phyloP scores from a whole-genome alignment of 1,284 basidiomycete genomes.

The Stygiomarasmius scandens region DNA sequence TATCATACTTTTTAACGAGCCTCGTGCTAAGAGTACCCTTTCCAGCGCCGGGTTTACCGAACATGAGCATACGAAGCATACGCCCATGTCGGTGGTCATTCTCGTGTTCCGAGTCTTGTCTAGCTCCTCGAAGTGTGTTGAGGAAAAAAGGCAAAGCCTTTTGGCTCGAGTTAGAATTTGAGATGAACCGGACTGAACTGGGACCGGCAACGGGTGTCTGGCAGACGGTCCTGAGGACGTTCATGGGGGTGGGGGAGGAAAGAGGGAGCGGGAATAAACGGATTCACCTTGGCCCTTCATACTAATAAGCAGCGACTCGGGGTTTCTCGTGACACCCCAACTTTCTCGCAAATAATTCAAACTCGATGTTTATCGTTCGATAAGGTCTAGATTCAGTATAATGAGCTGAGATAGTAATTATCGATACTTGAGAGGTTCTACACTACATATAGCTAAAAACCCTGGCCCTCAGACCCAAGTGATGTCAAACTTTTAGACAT shows the following conservation, averaged over 20 bases:
- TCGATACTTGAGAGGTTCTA: background rate
- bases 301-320: background rate
- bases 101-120: slow-evolving; percentile 13
- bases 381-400: background rate
- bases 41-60: slow-evolving; percentile 80
- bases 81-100: slow-evolving; percentile 22
- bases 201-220: background rate
- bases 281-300: background rate
- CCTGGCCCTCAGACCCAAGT: too few species aligned
- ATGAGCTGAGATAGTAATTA: background rate
- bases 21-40: slow-evolving; percentile 79
- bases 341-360: background rate
- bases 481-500: too few species aligned
- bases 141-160: slow-evolving; percentile 36
- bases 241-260: slow-evolving; percentile 47
- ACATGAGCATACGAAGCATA: slow-evolving; percentile 76
- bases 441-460: too few species aligned
- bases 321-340: background rate
- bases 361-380: background rate
- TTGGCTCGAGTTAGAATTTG: background rate
- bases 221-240: slow-evolving; percentile 67
- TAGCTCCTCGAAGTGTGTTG: slow-evolving; percentile 35
- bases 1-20: slow-evolving; percentile 76
- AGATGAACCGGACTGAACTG: background rate
- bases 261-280: background rate